phyloP scores from a whole-genome alignment of 2,329 filamentous ascomycete species.

The Penicillium paneum region DNA sequence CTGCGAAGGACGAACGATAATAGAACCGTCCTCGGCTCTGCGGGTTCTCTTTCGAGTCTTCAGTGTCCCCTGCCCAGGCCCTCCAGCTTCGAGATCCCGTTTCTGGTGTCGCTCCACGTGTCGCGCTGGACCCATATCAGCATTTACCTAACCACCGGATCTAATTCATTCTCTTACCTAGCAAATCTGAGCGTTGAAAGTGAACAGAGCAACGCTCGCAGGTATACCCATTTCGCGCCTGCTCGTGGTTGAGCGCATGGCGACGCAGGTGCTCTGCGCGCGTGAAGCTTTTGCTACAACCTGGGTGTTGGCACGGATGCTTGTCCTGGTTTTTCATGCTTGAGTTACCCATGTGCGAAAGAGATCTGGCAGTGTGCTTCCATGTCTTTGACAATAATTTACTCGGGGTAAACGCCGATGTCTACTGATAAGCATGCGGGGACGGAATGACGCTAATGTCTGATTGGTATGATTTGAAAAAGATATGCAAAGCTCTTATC shows the following conservation, averaged over 20 bases:
- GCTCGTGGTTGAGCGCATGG: constrained; percentile 57
- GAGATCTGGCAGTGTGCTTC: neutral
- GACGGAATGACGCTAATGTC: neutral
- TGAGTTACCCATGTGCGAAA: neutral
- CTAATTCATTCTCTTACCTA: constrained; percentile 43
- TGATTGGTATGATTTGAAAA: constrained; percentile 8
- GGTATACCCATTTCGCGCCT: constrained; percentile 48
- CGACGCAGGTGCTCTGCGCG: constrained; percentile 58
- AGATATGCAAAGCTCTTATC: neutral
- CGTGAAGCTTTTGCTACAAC: constrained; percentile 46
- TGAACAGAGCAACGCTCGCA: constrained; percentile 59
- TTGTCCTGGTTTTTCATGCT: constrained; percentile 8
- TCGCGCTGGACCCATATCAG: constrained; percentile 45
- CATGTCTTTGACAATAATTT: neutral
- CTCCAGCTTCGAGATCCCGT: constrained; percentile 52
- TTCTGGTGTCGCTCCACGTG: constrained; percentile 56
- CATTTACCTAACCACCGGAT: neutral
- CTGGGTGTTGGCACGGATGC: constrained; percentile 14
- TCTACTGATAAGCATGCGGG: constrained; percentile 20
- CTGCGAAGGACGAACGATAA: constrained; percentile 42
- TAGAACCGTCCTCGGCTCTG: constrained; percentile 48
- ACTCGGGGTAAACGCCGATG: constrained; percentile 9
- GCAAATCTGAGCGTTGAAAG: constrained; percentile 59
- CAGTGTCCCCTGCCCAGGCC: constrained; percentile 46
- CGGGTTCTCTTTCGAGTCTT: constrained; percentile 52